Evolutionary conservation across 1,284 basidiomycete genomes (phyloP), one percentile per base, ranked within the genome.

Genomic region (Boletus smithii): DNA sequence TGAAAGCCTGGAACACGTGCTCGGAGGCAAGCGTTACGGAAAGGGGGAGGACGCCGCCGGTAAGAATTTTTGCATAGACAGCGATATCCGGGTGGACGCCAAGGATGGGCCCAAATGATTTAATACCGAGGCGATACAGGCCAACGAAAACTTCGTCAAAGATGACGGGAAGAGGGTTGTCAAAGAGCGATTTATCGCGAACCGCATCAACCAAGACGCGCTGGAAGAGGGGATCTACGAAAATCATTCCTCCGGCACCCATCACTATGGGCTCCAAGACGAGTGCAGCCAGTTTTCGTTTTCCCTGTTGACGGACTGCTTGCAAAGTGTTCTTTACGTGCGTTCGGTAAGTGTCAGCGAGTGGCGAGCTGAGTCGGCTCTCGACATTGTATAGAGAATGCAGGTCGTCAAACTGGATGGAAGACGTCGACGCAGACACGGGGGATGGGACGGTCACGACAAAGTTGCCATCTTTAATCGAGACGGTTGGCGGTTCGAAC

Each of bases 121-220:
- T 70, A 57, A 87, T 71, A 2, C 94, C 94, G 39, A 97, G 76
- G 24, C 95, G 88, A 62, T 94, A 83, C 9, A 98, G 74, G 0
- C 95, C 95, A 13, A 88, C 83, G 66, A 98, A 98, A 6, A 99
- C 95, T 67, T 98, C 95, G 67, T 99, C 95, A 60, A 91, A 98
- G 50, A 99, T 83, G 51, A 99, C 86, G 0, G 95, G 94, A 16
- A 98, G 73, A 2, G 89, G 88, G 7, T 35, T 42, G 24, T 54
- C 40, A 53, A 57, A 55, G 49, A 66, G 43, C 2, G 63, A 62
- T 17, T 61, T 57, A 3, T 71, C 73, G 27, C 95, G 82, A 6
- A 91, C 88, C 3, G 83, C 77, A 57, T 97, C 91, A 39, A 97
- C 74, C 50, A 99, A 70, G 32, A 93, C 73, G 17, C 90, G 80